Conservation (phyloP, 2,329 filamentous ascomycete genomes). For the Juglanconis juglandina region DNA sequence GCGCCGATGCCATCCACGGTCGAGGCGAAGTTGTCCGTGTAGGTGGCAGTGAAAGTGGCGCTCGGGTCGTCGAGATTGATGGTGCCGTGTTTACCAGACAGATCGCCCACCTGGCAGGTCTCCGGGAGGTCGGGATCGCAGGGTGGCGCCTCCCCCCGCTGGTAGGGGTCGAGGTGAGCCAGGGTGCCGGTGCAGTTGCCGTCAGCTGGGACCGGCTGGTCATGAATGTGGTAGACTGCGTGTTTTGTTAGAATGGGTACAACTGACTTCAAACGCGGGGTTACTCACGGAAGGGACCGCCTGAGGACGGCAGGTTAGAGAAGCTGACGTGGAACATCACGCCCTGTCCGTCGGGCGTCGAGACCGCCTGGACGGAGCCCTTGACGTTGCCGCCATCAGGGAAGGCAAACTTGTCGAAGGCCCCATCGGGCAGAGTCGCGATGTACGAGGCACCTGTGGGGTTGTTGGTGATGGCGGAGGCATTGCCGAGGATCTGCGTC, state of each 20-base stretch:
- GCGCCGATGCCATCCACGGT: slow-evolving; percentile 46
- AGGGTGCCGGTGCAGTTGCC: slow-evolving; percentile 70
- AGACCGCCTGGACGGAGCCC: slow-evolving; percentile 27
- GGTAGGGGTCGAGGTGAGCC: slow-evolving; percentile 68
- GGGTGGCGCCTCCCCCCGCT: slow-evolving; percentile 56
- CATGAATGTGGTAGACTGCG: slow-evolving; percentile 73
- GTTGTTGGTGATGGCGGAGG: slow-evolving; percentile 10
- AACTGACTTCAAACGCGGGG: slow-evolving; percentile 18
- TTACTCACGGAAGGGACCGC: slow-evolving; percentile 31
- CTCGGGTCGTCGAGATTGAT: slow-evolving; percentile 36
- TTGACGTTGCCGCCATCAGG: slow-evolving; percentile 16
- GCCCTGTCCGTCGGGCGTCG: slow-evolving; percentile 27
- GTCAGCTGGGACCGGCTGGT: slow-evolving; percentile 55
- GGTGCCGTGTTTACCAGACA: slow-evolving; percentile 69
- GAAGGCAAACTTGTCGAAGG: slow-evolving; percentile 11
- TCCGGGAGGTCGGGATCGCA: slow-evolving; percentile 57
- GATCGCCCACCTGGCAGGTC: slow-evolving; percentile 73
- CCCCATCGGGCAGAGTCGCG: slow-evolving; percentile 8
- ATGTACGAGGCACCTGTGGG: slow-evolving; percentile 11
- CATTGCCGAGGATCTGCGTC: slow-evolving; percentile 11
- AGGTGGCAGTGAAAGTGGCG: slow-evolving; percentile 47
- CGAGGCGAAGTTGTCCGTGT: slow-evolving; percentile 57
- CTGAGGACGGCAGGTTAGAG: slow-evolving; percentile 29
- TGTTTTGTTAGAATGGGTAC: slow-evolving; percentile 18
- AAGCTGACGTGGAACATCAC: slow-evolving; percentile 30